Percentiles rank a stretch among this genome's conserved stretches.
Evolutionary conservation across 2,329 filamentous ascomycete species (phyloP).

Genomic region (Neonectria neomacrospora): DNA sequence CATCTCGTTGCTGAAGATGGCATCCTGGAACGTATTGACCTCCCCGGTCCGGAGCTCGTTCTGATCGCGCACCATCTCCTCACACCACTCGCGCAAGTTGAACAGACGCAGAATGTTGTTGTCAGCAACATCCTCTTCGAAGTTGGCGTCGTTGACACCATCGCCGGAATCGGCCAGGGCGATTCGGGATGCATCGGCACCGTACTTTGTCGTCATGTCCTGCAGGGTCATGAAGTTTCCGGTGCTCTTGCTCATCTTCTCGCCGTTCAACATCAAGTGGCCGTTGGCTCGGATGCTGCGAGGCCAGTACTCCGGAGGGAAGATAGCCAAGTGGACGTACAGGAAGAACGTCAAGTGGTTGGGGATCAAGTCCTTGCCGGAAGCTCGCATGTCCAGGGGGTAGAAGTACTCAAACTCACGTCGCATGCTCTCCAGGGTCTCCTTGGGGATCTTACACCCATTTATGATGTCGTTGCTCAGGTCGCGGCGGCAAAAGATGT

Average conservation of each 20-base stretch:
- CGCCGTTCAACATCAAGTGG: slow-evolving; percentile 92
- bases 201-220: slow-evolving; percentile 90
- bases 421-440: slow-evolving; percentile 81
- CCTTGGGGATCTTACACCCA: slow-evolving; percentile 77
- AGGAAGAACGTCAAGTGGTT: slow-evolving; percentile 97
- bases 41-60: slow-evolving; percentile 77
- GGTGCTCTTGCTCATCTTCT: slow-evolving; percentile 98
- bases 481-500: slow-evolving; percentile 84
- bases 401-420: slow-evolving; percentile 98
- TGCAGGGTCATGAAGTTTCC: slow-evolving; percentile 96
- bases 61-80: slow-evolving; percentile 81
- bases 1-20: slow-evolving; percentile 93
- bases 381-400: slow-evolving; percentile 86
- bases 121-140: slow-evolving; percentile 95
- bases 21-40: slow-evolving; percentile 83
- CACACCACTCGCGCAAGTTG: slow-evolving; percentile 87
- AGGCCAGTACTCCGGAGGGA: slow-evolving; percentile 90
- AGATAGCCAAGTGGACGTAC: slow-evolving; percentile 92
- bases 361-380: slow-evolving; percentile 91
- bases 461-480: slow-evolving; percentile 71
- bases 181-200: slow-evolving; percentile 90
- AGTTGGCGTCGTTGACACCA: slow-evolving; percentile 94
- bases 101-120: slow-evolving; percentile 88
- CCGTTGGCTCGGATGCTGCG: slow-evolving; percentile 88
- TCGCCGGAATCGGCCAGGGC: slow-evolving; percentile 95